Evolutionary conservation across 371 early-diverging fungal species (phyloP), one percentile per base, ranked within the genome.

Genomic region (Mortierella polycephala): DNA sequence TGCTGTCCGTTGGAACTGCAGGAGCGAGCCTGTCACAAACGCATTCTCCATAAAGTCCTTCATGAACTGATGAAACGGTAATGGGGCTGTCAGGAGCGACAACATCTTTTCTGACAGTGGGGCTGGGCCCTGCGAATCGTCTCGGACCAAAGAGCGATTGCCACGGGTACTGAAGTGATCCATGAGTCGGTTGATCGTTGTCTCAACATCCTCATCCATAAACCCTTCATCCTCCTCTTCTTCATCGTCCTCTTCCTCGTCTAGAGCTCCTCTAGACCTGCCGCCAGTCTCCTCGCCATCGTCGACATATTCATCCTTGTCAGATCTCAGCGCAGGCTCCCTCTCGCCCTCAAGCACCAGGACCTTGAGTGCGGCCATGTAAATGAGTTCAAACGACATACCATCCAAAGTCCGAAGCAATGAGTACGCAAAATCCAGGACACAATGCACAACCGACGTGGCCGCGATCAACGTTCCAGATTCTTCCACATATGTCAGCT

Each of bases 1-100:
- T n/a, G 88, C 85, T 9, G 79, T 77, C 1, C 69, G 54, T 45
- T 77, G 79, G 66, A 60, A 77, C 62, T 69, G 79, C 20, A 77
- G 58, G 18, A 77, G 54, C 12, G 79, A 52, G 14, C 79, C 79
- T 23, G 79, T 77, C 23, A 68, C 71, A 39, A 77, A 77, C 30
- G 67, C 63, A 40, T 77, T 77, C 37, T 77, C 79, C 66, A 77
- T 61, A 74, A 87, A 89, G 54, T 83, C 71, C 64, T 87, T 88
- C 81, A 86, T 84, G 64, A 89, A 89, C 69, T 86, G 89, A 42
- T 79, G 83, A 69, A 89, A 89, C 37, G 86, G 85, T 45, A 85
- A 64, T 10, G 71, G 79, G 10, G 66, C 50, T 53, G 66, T 64
- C 54, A 64, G 69, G 41, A 57, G 60, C 62, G 57, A 82, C 64